These are phyloP conservation scores for Pseudozyma thailandica DNA, from an alignment of 1,284 basidiomycete species.

Conservation along the genomic window DNA sequence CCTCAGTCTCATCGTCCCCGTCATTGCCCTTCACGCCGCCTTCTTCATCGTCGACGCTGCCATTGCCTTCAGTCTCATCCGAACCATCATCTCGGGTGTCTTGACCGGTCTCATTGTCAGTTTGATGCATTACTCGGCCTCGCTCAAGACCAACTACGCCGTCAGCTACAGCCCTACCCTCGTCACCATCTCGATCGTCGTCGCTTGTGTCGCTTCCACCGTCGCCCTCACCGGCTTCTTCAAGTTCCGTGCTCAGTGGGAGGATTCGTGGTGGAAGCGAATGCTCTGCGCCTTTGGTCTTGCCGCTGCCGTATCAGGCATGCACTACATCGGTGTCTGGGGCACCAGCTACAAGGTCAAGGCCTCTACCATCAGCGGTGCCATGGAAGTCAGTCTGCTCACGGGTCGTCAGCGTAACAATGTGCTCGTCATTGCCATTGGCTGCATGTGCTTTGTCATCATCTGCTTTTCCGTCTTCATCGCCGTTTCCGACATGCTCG, in stretches of 20 bases:
- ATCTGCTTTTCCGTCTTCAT: constrained; percentile 69
- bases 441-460: constrained; percentile 71
- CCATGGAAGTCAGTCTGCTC: constrained; percentile 41
- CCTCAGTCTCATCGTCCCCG: constrained; percentile 71
- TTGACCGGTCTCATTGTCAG: constrained; percentile 81
- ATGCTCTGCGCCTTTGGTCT: constrained; percentile 69
- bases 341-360: constrained; percentile 70
- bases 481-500: constrained; percentile 68
- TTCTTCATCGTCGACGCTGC: constrained; percentile 71
- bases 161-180: constrained; percentile 67
- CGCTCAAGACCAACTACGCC: constrained; percentile 68
- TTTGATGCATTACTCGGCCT: constrained; percentile 71
- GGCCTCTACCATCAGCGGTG: constrained; percentile 23
- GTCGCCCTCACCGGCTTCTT: constrained; percentile 71
- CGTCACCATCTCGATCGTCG: constrained; percentile 70
- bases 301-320: constrained; percentile 71
- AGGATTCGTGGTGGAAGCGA: constrained; percentile 71
- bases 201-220: constrained; percentile 70
- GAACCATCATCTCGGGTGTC: constrained; percentile 73
- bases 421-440: constrained; percentile 68
- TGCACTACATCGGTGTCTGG: constrained; percentile 72
- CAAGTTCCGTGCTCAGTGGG: constrained; percentile 71
- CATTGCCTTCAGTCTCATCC: constrained; percentile 68
- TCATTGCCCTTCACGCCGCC: constrained; percentile 69
- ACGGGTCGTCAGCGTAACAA: constrained; percentile 61